Percentiles rank a stretch among this genome's conserved stretches.
Evolutionary conservation across 1,284 basidiomycete genomes (phyloP).

Genomic region (Cutaneotrichosporon daszewskae): DNA sequence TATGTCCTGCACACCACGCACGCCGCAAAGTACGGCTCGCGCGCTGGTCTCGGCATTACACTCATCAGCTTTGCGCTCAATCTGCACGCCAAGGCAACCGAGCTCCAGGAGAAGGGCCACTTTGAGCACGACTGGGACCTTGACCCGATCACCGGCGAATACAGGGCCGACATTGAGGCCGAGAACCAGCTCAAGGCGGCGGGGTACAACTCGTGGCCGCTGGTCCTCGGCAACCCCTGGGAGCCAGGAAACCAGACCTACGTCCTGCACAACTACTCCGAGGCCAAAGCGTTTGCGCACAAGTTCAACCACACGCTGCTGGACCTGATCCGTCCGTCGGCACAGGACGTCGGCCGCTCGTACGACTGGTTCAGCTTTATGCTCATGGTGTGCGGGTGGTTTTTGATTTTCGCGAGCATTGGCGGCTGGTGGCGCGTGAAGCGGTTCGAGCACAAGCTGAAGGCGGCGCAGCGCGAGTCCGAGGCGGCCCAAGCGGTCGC

Average conservation of each 20-base stretch:
- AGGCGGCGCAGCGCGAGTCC: constrained; percentile 33
- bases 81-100: constrained; percentile 55
- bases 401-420: constrained; percentile 70
- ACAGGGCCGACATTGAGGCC: constrained; percentile 27
- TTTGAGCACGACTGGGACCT: constrained; percentile 38
- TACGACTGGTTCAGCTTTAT: constrained; percentile 83
- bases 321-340: constrained; percentile 30
- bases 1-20: constrained; percentile 92
- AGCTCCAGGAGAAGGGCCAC: constrained; percentile 38
- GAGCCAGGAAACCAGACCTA: neutral
- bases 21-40: constrained; percentile 87
- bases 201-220: neutral
- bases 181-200: constrained; percentile 7
- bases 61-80: constrained; percentile 88
- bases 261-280: constrained; percentile 46
- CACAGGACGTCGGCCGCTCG: constrained; percentile 46
- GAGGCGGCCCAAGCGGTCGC: constrained; percentile 38
- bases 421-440: constrained; percentile 80
- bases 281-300: constrained; percentile 41
- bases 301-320: constrained; percentile 40
- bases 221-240: neutral
- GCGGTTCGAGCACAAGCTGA: constrained; percentile 49
- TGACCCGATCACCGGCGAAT: constrained; percentile 19
- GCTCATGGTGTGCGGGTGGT: constrained; percentile 90
- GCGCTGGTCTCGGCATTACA: constrained; percentile 89